Base-by-base conservation (phyloP, 2,329 filamentous ascomycete species). In the Cordyceps pruinosa region DNA sequence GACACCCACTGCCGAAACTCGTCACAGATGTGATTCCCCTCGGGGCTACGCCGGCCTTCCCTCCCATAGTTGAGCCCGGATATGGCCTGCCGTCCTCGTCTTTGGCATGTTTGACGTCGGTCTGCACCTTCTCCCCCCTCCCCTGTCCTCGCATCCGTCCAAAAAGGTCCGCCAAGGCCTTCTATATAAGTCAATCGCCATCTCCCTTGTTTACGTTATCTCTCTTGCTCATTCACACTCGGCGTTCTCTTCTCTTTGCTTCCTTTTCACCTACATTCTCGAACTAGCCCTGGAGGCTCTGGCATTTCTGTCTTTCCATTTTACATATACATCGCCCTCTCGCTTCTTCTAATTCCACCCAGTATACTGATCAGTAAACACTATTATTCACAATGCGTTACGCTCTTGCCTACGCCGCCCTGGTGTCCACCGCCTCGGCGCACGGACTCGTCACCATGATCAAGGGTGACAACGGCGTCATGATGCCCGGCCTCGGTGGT, bases 381-480 rank as follows among this genome's bases (percentile, higher is more conserved):
- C 10, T n/a, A n/a, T n/a, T n/a, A 47, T 5, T 52, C 59, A 70
- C 61, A 32, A 72, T 72, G 69, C 66, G 65, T 57, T 69, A 64
- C 61, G 55, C 64, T 47, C 23, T 68, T 48, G 54, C 68, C 30
- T 64, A 64, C 19, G 61, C 66, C 10, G 64, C 66, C 57, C 63
- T 79, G 61, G 69, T 76, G 63, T 75, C 79, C 64, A 70, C 76
- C 62, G 75, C 76, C 63, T 77, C 78, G 48, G 81, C 79, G 55
- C 83, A 86, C 70, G 82, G 83, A 68, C 73, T 85, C 56, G 72
- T 85, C 64, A 77, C 78, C 63, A 69, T 75, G 42, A 73, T 85
- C 60, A 68, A 76, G 62, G 83, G 83, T 56, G 80, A 82, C 62
- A 86, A 86, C 64, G 78, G 79, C 61, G 83, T 86, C 44, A 75